phyloP scores from a whole-genome alignment of 192 early-diverging fungal species.

The Radiomyces spectabilis region DNA sequence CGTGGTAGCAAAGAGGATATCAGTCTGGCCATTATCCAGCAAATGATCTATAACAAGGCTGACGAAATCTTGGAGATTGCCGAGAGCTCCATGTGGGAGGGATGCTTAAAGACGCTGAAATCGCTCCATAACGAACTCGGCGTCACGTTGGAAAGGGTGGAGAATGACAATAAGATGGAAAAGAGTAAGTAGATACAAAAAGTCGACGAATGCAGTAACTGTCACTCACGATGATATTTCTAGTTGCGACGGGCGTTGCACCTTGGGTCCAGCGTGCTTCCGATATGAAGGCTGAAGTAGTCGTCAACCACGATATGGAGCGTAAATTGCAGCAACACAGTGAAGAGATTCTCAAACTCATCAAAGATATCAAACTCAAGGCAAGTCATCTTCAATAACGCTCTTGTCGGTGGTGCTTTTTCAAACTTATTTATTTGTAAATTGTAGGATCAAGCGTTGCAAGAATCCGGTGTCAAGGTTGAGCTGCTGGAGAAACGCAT shows the following conservation, averaged over 20 bases:
- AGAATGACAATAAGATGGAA: conserved; percentile 45
- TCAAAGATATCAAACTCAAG: conserved; percentile 73
- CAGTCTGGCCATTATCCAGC: conserved; percentile 35
- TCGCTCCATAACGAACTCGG: conserved; percentile 37
- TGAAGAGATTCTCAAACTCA: conserved; percentile 73
- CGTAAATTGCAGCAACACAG: conserved; percentile 65
- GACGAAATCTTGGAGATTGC: conserved; percentile 48
- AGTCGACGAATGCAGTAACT: neutral
- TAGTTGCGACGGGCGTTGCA: conserved; percentile 41
- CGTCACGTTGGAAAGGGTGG: conserved; percentile 34
- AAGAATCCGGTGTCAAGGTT: conserved; percentile 68
- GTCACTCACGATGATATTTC: neutral
- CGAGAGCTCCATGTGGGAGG: conserved; percentile 55
- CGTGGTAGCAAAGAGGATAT: conserved; percentile 35
- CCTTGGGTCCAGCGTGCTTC: conserved; percentile 81
- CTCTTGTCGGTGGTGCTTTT: neutral
- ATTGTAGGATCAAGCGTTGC: conserved; percentile 63
- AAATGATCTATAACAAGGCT: conserved; percentile 49
- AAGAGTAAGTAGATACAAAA: conserved; percentile 30
- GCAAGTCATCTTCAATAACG: conserved; percentile 16
- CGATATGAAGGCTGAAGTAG: conserved; percentile 71
- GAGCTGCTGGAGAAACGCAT: conserved; percentile 78
- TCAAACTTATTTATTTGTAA: conserved; percentile 61
- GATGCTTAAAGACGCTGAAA: conserved; percentile 42
- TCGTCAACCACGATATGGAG: conserved; percentile 75